A percentile compares a stretch with the other conserved stretches of the same genome.
phyloP scores from a whole-genome alignment of 148 eudicot species.

The Camellia sinensis region DNA sequence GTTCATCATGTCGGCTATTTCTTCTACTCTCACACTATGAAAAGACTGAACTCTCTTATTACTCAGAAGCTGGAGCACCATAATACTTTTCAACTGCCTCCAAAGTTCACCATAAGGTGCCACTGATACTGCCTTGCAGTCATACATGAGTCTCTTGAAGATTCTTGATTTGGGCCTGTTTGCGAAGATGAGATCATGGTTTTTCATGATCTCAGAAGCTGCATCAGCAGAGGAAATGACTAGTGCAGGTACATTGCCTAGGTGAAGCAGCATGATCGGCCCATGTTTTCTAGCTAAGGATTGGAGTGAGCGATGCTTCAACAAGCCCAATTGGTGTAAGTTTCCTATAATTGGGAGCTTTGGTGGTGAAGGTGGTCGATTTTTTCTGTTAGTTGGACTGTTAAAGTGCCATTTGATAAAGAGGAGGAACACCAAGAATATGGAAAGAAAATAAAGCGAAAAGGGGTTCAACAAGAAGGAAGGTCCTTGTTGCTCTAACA shows the following conservation, averaged over 20 bases:
- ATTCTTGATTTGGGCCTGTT: background rate
- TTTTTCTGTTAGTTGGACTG: background rate
- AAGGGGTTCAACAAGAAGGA: background rate
- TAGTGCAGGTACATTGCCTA: slow-evolving; percentile 29
- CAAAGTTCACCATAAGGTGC: slow-evolving; percentile 53
- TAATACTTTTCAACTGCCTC: slow-evolving; percentile 45
- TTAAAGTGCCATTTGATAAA: background rate
- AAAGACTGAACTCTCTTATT: too few relatives aligned
- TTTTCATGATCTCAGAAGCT: slow-evolving; percentile 25
- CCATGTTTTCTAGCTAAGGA: slow-evolving; percentile 20
- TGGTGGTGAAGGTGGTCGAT: too few relatives aligned
- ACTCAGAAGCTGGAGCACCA: slow-evolving; percentile 38
- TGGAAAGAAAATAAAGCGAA: background rate
- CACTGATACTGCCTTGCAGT: slow-evolving; percentile 23
- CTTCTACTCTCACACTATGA: too few relatives aligned
- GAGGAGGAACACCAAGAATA: background rate
- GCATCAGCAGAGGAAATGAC: slow-evolving; percentile 13
- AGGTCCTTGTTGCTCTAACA: too few relatives aligned
- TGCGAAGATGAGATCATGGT: too few relatives aligned
- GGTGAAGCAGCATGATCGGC: too few relatives aligned
- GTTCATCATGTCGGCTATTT: too few relatives aligned
- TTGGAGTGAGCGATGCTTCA: slow-evolving; percentile 23
- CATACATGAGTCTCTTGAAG: background rate
- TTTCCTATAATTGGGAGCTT: too few relatives aligned
- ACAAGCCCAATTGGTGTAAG: slow-evolving; percentile 26